A percentile compares a stretch with the other conserved stretches of the same genome.
Evolutionary conservation across 805 yeast genomes (phyloP).

Genomic region (Metschnikowia colocasiae): DNA sequence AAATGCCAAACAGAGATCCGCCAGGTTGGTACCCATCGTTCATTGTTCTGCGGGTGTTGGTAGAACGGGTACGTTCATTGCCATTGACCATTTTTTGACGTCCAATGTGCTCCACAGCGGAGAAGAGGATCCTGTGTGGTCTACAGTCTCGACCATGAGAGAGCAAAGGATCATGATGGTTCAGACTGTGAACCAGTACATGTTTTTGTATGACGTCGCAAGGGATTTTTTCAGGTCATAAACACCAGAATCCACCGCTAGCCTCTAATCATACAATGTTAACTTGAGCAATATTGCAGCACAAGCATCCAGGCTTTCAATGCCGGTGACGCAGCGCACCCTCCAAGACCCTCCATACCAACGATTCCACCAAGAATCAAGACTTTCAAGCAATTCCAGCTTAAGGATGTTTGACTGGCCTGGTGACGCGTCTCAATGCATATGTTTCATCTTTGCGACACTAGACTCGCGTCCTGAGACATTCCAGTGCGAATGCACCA

Average conservation of each 20-base stretch:
- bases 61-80: conserved; percentile 73
- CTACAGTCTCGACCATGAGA: conserved; percentile 28
- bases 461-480: neutral
- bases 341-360: too few relatives aligned
- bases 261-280: too few relatives aligned
- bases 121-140: conserved; percentile 25
- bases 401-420: neutral
- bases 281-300: too few relatives aligned
- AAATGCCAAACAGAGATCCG: conserved; percentile 2
- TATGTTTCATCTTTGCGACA: conserved; percentile 5
- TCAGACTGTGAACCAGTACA: conserved; percentile 37
- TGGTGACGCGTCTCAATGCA: neutral
- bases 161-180: conserved; percentile 42
- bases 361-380: too few relatives aligned
- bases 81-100: conserved; percentile 31
- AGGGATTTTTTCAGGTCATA: neutral
- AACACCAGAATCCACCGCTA: neutral
- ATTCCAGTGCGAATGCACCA: neutral
- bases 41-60: conserved; percentile 99
- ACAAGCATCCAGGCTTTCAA: too few relatives aligned
- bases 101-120: conserved; percentile 2
- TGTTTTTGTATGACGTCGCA: conserved; percentile 33
- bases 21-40: conserved; percentile 27
- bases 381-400: too few relatives aligned
- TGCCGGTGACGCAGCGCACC: too few relatives aligned